Evolutionary conservation across 1,284 basidiomycete species (phyloP).

Genomic region (Stygiomarasmius scandens): DNA sequence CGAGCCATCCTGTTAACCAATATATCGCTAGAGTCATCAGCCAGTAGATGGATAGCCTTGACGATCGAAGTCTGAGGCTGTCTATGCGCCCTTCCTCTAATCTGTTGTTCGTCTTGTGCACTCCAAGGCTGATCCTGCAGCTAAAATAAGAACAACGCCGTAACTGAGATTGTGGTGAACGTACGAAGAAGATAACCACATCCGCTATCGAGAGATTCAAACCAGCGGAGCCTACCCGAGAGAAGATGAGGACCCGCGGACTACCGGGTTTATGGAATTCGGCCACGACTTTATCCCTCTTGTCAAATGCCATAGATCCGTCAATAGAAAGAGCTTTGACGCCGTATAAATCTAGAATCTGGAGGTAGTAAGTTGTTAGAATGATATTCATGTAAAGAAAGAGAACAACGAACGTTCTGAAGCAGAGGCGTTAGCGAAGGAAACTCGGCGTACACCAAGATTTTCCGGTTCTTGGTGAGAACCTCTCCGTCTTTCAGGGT

Average conservation of each 20-base stretch:
- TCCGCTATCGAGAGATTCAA: slow-evolving; percentile 26
- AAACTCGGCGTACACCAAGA: slow-evolving; percentile 26
- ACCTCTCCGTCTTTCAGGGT: neutral
- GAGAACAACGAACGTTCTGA: slow-evolving; percentile 18
- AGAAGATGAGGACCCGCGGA: slow-evolving; percentile 1
- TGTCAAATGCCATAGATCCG: slow-evolving; percentile 2
- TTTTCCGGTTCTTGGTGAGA: slow-evolving; percentile 2
- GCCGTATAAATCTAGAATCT: slow-evolving; percentile 6
- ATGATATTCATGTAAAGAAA: neutral
- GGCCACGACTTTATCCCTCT: neutral
- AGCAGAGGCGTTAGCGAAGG: slow-evolving; percentile 19
- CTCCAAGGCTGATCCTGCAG: slow-evolving; percentile 30
- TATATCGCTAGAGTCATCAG: neutral
- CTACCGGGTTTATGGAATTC: neutral
- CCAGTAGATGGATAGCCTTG: neutral
- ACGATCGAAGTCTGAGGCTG: neutral
- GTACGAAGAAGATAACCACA: slow-evolving; percentile 28
- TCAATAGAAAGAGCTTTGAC: slow-evolving; percentile 1
- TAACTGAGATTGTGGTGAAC: slow-evolving; percentile 10
- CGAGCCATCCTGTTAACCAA: neutral
- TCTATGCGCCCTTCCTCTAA: neutral
- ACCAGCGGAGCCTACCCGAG: slow-evolving; percentile 25
- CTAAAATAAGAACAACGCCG: neutral
- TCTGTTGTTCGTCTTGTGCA: neutral
- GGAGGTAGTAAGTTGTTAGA: neutral